Conservation (phyloP, 768 basidiomycete genomes). For the Suillus tomentosus region DNA sequence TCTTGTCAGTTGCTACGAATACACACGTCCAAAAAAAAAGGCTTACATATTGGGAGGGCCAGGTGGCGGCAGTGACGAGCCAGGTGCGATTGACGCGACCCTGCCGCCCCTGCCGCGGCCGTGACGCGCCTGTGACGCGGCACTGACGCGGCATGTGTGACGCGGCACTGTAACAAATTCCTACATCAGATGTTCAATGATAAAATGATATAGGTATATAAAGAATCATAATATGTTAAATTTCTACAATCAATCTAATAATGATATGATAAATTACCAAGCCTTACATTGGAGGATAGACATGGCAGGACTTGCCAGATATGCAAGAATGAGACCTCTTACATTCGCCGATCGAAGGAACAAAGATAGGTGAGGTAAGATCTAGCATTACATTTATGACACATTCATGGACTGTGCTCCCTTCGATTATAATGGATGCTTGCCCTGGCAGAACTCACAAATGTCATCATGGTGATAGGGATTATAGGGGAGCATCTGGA, state of each 20-base stretch:
- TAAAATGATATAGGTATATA: too few relatives aligned
- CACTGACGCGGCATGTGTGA: too few relatives aligned
- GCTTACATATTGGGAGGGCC: too few relatives aligned
- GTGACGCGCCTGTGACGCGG: too few relatives aligned
- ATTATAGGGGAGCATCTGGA: neutral
- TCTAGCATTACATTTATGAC: conserved; percentile 2
- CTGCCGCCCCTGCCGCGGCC: too few relatives aligned
- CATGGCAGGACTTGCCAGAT: neutral
- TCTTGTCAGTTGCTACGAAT: too few relatives aligned
- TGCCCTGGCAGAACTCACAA: conserved; percentile 1
- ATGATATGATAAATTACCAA: neutral
- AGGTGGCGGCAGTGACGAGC: too few relatives aligned
- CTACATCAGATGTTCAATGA: too few relatives aligned
- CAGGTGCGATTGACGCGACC: too few relatives aligned
- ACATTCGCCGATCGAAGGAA: neutral
- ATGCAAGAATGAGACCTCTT: neutral
- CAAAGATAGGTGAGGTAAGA: neutral
- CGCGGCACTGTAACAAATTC: too few relatives aligned
- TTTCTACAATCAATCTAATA: neutral
- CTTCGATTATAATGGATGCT: neutral
- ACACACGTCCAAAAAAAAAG: too few relatives aligned
- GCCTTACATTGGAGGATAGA: neutral
- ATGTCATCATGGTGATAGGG: neutral
- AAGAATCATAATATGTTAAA: neutral
- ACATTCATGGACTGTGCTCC: neutral